Evolutionary conservation across 257 asterid species (phyloP).

Genomic region (Buddleja alternifolia): DNA sequence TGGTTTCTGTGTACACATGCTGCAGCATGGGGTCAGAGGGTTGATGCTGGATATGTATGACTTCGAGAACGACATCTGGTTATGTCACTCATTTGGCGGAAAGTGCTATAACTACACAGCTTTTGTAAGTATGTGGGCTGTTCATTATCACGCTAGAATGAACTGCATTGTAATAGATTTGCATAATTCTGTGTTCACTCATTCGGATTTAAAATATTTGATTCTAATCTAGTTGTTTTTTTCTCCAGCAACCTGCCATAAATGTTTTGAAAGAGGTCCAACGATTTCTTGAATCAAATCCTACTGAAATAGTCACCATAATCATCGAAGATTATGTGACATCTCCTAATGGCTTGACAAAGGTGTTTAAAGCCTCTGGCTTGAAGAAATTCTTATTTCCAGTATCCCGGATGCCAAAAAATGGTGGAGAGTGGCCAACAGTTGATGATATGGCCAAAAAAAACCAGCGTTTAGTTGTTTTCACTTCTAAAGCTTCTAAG

Average conservation of each 20-base stretch:
- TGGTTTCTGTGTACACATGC: slow-evolving; percentile 28
- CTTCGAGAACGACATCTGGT: slow-evolving; percentile 82
- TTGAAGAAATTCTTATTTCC: slow-evolving; percentile 83
- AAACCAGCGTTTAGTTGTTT: slow-evolving; percentile 89
- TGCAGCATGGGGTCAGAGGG: slow-evolving; percentile 95
- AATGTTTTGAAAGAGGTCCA: slow-evolving; percentile 78
- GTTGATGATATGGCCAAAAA: slow-evolving; percentile 75
- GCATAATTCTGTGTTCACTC: not conserved
- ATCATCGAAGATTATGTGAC: slow-evolving; percentile 86
- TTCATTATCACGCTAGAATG: not conserved
- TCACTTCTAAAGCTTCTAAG: slow-evolving; percentile 81
- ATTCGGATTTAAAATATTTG: slow-evolving; percentile 9
- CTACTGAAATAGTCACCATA: slow-evolving; percentile 85
- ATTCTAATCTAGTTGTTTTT: slow-evolving; percentile 28
- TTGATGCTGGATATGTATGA: slow-evolving; percentile 97
- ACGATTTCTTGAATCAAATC: slow-evolving; percentile 77
- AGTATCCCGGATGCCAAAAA: slow-evolving; percentile 76
- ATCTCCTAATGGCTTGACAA: slow-evolving; percentile 73
- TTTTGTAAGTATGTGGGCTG: slow-evolving; percentile 61
- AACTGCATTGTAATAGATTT: not conserved
- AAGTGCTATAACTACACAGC: slow-evolving; percentile 87
- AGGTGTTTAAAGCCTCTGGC: slow-evolving; percentile 74
- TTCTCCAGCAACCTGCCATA: slow-evolving; percentile 74
- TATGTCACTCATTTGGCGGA: slow-evolving; percentile 92
- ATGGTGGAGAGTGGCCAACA: slow-evolving; percentile 90